These are phyloP conservation scores for Russula sp. DNA, from an alignment of 768 basidiomycete species.

Conservation along the genomic window DNA sequence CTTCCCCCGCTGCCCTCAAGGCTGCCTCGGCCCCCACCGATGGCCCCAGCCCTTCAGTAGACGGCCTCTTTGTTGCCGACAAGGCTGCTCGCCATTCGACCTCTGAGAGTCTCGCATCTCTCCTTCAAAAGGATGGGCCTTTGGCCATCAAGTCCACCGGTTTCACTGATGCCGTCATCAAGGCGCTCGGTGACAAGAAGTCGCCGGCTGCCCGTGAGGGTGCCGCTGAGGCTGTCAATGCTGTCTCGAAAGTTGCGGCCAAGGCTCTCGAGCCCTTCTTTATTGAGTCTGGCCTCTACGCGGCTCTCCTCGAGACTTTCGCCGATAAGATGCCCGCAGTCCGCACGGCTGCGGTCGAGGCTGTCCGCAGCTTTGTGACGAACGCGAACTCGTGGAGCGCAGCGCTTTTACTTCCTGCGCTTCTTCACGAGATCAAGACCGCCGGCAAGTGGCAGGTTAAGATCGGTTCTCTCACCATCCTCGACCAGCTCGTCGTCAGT, in stretches of 20 bases:
- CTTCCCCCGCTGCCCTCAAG: conserved; percentile 69
- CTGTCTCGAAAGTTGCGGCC: conserved; percentile 51
- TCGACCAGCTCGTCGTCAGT: conserved; percentile 81
- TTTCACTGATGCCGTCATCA: conserved; percentile 66
- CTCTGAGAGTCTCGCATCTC: conserved; percentile 58
- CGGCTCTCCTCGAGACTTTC: conserved; percentile 81
- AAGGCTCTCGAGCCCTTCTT: conserved; percentile 86
- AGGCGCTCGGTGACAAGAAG: conserved; percentile 94
- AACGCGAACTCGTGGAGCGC: conserved; percentile 87
- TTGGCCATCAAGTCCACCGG: conserved; percentile 60
- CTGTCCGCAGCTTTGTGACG: conserved; percentile 66
- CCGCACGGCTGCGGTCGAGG: conserved; percentile 77
- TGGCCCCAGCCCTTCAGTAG: conserved; percentile 44
- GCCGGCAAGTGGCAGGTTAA: conserved; percentile 98
- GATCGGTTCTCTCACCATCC: conserved; percentile 71
- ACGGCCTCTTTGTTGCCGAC: conserved; percentile 77
- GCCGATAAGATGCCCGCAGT: conserved; percentile 93
- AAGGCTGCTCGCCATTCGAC: conserved; percentile 73
- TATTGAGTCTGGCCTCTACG: conserved; percentile 79
- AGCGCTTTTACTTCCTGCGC: conserved; percentile 70
- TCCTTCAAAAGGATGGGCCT: conserved; percentile 80
- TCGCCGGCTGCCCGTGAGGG: conserved; percentile 86
- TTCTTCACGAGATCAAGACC: conserved; percentile 90
- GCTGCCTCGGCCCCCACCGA: conserved; percentile 36
- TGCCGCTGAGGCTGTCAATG: conserved; percentile 63